Base-by-base conservation (phyloP, 352 stramenopile genomes). In the Thraustochytrium sp. region DNA sequence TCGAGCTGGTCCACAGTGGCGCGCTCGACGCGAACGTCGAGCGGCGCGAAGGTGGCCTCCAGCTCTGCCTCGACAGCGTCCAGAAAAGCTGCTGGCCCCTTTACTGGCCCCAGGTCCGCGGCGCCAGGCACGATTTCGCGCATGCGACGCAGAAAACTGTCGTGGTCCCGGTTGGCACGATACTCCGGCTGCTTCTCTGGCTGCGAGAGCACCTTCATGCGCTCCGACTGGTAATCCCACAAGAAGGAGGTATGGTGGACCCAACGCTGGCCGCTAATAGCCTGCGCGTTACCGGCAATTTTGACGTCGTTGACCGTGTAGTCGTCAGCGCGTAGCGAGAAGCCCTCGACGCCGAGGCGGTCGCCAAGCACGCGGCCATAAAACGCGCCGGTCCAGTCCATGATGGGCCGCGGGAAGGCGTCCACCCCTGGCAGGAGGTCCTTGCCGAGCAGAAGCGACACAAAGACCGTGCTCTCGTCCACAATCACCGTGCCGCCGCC, bases 201-300 rank as follows among this genome's bases (percentile, higher is more conserved):
- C 54, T 98, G 91, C 2, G 90, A 96, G 11, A 99, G 89, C 73
- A 97, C 97, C 78, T 93, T 87, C 96, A 99, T 99, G 85, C 97
- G 96, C 2, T 84, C 85, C 11, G 92, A 86, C 65, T 97, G 87
- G 83, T 95, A 98, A 86, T 98, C 94, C 93, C 94, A 98, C 18
- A 99, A 86, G 87, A 99, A 98, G 68, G 92, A 98, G 29, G 96
- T 98, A 88, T 99, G 96, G 86, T 99, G 96, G 31, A 98, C 86
- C 92, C 93, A 98, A 18, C 95, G 94, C 64, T 92, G 90, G 85
- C 94, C 96, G 3, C 90, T 92, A 82, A 99, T 97, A 84, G 86
- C 82, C 86, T 99, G 96, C 21, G 96, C 96, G 87, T 99, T 99
- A 48, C 96, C 96, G 21, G 91, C 96, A 84, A 98, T 96, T 90